Evolutionary conservation across 2,329 filamentous ascomycete species (phyloP).

Genomic region (Claviceps citrina): DNA sequence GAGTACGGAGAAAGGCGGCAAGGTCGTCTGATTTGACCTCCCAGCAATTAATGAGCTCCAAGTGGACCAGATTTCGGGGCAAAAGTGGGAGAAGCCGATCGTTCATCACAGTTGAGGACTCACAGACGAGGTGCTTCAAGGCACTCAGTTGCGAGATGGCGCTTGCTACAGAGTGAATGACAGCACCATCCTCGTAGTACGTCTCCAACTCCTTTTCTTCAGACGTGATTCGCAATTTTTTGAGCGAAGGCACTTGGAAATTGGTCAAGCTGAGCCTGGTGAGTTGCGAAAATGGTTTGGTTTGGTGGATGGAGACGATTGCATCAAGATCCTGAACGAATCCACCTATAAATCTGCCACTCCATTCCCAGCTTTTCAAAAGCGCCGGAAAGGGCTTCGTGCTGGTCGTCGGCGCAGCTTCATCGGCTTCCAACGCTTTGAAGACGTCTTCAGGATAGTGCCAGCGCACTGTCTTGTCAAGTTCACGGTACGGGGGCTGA

Average conservation of each 20-base stretch:
- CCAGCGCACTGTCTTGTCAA: constrained; percentile 48
- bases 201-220: constrained; percentile 16
- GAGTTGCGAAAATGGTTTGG: constrained; percentile 39
- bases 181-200: constrained; percentile 27
- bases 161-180: constrained; percentile 21
- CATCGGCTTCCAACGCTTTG: constrained; percentile 40
- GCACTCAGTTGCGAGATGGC: constrained; percentile 35
- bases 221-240: constrained; percentile 21
- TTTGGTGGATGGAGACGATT: constrained; percentile 36
- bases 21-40: constrained; percentile 55
- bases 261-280: constrained; percentile 46
- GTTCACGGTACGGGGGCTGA: constrained; percentile 46
- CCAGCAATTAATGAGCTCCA: constrained; percentile 69
- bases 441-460: constrained; percentile 53
- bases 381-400: constrained; percentile 18
- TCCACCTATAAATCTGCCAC: constrained; percentile 34
- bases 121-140: constrained; percentile 54
- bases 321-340: constrained; percentile 31
- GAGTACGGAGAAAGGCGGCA: constrained; percentile 45
- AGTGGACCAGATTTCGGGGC: constrained; percentile 46
- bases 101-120: constrained; percentile 59
- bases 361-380: constrained; percentile 48
- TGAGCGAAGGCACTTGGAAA: constrained; percentile 40
- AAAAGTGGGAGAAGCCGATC: constrained; percentile 51
- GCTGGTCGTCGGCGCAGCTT: constrained; percentile 18